These are phyloP conservation scores for Rhizopus stolonifer DNA, from an alignment of 371 early-diverging fungal genomes.

Conservation along the genomic window DNA sequence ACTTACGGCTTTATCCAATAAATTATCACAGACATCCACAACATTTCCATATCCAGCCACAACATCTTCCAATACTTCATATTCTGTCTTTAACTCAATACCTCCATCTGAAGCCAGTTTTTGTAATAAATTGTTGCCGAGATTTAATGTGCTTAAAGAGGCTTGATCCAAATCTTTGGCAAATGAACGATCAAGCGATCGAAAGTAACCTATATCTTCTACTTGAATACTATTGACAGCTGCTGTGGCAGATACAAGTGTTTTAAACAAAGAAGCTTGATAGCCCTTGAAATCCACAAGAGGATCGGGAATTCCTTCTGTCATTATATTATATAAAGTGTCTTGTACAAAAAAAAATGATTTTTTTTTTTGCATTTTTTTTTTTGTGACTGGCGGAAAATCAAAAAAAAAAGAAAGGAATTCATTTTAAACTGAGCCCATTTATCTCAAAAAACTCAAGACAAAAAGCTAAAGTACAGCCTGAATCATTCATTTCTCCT, in stretches of 20 bases:
- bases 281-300: conserved; percentile 54
- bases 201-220: conserved; percentile 70
- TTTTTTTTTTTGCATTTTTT: too few species aligned
- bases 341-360: neutral
- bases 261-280: conserved; percentile 56
- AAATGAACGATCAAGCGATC: conserved; percentile 64
- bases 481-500: too few species aligned
- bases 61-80: conserved; percentile 71
- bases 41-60: conserved; percentile 63
- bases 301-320: conserved; percentile 35
- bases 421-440: too few species aligned
- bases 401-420: neutral
- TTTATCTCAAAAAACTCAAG: too few species aligned
- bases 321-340: neutral
- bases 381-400: neutral
- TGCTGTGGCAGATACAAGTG: conserved; percentile 64
- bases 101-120: conserved; percentile 44
- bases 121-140: conserved; percentile 60
- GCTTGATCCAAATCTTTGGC: conserved; percentile 56
- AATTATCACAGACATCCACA: conserved; percentile 77
- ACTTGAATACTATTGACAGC: conserved; percentile 63
- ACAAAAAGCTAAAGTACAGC: too few species aligned
- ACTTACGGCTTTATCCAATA: conserved; percentile 82
- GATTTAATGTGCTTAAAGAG: conserved; percentile 49
- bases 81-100: conserved; percentile 14